These are phyloP conservation scores for Sphaerosporella brunnea DNA, from an alignment of 495 filamentous ascomycete genomes.

Conservation along the genomic window DNA sequence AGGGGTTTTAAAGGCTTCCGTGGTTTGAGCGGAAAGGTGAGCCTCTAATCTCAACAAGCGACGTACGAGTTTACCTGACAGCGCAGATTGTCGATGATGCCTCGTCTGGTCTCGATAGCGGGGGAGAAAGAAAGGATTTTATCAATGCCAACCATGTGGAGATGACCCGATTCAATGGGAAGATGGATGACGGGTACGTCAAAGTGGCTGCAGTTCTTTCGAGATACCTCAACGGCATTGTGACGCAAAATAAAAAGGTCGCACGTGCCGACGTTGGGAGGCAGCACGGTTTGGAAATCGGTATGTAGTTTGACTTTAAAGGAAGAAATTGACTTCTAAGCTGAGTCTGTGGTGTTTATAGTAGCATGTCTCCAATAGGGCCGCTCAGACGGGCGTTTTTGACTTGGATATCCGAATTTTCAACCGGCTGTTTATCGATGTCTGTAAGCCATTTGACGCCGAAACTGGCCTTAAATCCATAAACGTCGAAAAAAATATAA, in stretches of 20 bases:
- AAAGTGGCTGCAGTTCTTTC: slow-evolving; percentile 1
- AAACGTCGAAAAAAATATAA: too few species aligned
- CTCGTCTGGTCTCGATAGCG: slow-evolving; percentile 5
- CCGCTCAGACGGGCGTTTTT: too few species aligned
- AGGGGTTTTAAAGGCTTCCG: background rate
- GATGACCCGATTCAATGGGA: slow-evolving; percentile 8
- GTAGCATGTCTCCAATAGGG: too few species aligned
- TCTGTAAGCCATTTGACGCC: too few species aligned
- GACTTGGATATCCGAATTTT: too few species aligned
- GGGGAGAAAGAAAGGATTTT: background rate
- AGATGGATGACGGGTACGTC: slow-evolving; percentile 5
- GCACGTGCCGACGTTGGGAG: background rate
- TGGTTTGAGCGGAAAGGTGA: slow-evolving; percentile 4
- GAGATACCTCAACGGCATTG: background rate
- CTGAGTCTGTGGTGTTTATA: background rate
- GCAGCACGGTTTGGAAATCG: background rate
- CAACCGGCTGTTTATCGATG: too few species aligned
- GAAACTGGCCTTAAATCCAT: too few species aligned
- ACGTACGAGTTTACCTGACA: background rate
- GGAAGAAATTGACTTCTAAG: background rate
- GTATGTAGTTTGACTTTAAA: background rate
- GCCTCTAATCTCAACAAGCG: background rate
- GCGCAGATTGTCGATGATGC: slow-evolving; percentile 6
- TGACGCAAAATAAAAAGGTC: background rate
- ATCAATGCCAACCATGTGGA: slow-evolving; percentile 12